phyloP scores from a whole-genome alignment of 768 basidiomycete genomes.

The Termitomyces bulborhizus region DNA sequence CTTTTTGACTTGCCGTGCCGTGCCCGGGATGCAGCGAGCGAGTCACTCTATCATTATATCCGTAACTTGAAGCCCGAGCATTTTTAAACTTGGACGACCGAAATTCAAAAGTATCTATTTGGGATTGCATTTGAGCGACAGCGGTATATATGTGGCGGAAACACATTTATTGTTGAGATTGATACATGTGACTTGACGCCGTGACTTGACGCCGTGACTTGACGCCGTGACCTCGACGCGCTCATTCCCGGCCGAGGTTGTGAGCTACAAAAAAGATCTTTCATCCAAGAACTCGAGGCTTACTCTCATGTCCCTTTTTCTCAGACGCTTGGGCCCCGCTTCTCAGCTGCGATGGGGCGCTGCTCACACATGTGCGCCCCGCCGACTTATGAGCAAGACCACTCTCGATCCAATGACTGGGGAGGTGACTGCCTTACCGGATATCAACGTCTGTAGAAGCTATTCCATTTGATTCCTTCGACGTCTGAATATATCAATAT shows the following conservation, averaged over 20 bases:
- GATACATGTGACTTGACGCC: neutral
- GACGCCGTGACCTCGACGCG: neutral
- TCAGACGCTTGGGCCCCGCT: conserved; percentile 7
- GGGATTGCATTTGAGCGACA: too few relatives aligned
- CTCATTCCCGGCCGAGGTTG: neutral
- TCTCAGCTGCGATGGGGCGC: conserved; percentile 12
- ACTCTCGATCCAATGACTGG: conserved; percentile 14
- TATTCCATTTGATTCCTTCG: neutral
- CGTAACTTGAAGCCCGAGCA: too few relatives aligned
- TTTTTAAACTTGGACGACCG: too few relatives aligned
- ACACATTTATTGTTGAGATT: neutral
- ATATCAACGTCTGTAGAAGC: conserved; percentile 27
- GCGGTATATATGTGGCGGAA: too few relatives aligned
- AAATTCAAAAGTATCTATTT: too few relatives aligned
- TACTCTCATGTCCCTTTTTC: conserved; percentile 6
- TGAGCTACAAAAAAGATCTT: neutral
- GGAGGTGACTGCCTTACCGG: conserved; percentile 20
- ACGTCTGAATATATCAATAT: too few relatives aligned
- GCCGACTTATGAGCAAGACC: conserved; percentile 9
- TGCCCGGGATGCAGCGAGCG: too few relatives aligned
- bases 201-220: neutral
- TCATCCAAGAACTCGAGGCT: neutral
- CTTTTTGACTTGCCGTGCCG: too few relatives aligned
- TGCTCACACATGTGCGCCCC: neutral
- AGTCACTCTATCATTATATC: too few relatives aligned